A percentile compares a stretch with the other conserved stretches of the same genome.
Evolutionary conservation across 176 grass and related monocot species (phyloP).

Genomic region (Leersia perrieri): DNA sequence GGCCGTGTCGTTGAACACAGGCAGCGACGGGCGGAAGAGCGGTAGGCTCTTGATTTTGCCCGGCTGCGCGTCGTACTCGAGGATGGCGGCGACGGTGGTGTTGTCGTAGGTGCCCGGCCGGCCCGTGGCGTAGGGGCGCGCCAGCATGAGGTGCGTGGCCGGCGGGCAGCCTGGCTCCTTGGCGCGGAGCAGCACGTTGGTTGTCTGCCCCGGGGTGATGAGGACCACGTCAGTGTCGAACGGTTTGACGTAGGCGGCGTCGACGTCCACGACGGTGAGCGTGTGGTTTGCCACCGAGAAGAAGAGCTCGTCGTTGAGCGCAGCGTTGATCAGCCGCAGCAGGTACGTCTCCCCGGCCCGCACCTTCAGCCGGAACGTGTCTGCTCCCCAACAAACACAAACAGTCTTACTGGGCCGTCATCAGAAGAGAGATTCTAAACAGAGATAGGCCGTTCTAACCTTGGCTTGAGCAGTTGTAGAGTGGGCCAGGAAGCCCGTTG

Average conservation of each 20-base stretch:
- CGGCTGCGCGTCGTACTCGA: conserved; percentile 60
- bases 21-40: conserved; percentile 45
- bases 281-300: conserved; percentile 64
- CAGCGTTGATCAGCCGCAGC: conserved; percentile 70
- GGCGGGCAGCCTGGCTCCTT: conserved; percentile 26
- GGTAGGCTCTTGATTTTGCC: conserved; percentile 33
- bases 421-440: not conserved
- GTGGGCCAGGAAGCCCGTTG: conserved; percentile 68
- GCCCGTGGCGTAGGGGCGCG: conserved; percentile 54
- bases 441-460: conserved; percentile 7
- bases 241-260: conserved; percentile 61
- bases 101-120: conserved; percentile 64
- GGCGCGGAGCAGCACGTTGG: conserved; percentile 66
- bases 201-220: conserved; percentile 70
- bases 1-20: conserved; percentile 62
- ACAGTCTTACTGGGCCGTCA: not conserved
- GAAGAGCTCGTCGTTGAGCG: conserved; percentile 69
- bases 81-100: conserved; percentile 55
- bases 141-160: conserved; percentile 58
- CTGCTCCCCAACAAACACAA: not conserved
- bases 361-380: conserved; percentile 70
- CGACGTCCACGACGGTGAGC: conserved; percentile 61
- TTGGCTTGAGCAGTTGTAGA: conserved; percentile 71
- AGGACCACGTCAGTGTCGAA: conserved; percentile 57
- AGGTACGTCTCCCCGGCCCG: conserved; percentile 47